phyloP scores from a whole-genome alignment of 176 grass and related monocot species.

The Phoenix dactylifera region DNA sequence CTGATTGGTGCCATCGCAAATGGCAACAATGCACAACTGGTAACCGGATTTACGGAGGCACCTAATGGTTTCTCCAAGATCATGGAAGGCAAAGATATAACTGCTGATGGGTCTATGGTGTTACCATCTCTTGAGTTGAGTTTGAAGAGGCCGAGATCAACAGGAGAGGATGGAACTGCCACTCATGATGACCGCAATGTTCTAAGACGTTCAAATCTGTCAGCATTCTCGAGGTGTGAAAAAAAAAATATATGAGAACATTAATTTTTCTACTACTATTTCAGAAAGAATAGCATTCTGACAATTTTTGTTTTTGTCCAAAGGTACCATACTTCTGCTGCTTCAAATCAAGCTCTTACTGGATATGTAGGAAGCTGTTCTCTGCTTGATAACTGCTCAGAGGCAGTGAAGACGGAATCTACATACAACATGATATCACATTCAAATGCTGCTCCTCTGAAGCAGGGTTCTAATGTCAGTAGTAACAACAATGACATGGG shows the following conservation, averaged over 20 bases:
- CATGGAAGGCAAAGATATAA: conserved; percentile 31
- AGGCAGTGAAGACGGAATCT: conserved; percentile 53
- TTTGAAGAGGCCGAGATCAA: conserved; percentile 61
- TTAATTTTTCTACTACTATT: conserved; percentile 16
- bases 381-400: conserved; percentile 49
- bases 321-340: conserved; percentile 72
- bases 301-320: conserved; percentile 53
- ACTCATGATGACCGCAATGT: conserved; percentile 49
- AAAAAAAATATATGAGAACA: conserved; percentile 55
- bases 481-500: conserved; percentile 79
- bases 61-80: conserved; percentile 35
- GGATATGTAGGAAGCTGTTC: conserved; percentile 53
- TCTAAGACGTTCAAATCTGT: conserved; percentile 53
- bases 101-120: conserved; percentile 15
- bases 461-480: conserved; percentile 74
- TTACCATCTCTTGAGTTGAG: conserved; percentile 55
- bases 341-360: conserved; percentile 46
- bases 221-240: conserved; percentile 72
- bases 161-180: conserved; percentile 13
- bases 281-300: conserved; percentile 40
- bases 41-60: conserved; percentile 19
- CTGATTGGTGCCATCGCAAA: conserved; percentile 62
- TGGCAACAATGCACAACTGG: conserved; percentile 25
- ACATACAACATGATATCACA: conserved; percentile 42
- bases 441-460: conserved; percentile 39